These are phyloP conservation scores for Musa troglodytarum DNA, from an alignment of 176 grass and related monocot species.

Conservation along the genomic window DNA sequence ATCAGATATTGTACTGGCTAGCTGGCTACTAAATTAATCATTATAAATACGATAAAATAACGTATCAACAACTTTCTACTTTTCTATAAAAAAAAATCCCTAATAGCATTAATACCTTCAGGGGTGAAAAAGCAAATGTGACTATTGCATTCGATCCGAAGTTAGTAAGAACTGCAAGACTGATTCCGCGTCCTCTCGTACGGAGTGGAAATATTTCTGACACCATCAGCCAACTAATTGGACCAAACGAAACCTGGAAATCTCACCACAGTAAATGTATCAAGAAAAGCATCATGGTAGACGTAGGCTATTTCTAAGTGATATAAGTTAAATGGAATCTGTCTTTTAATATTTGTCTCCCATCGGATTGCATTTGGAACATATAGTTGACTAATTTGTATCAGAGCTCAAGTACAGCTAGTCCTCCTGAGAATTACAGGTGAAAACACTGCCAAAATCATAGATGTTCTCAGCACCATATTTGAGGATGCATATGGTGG, in stretches of 20 bases:
- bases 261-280: not conserved
- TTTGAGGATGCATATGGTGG: no score
- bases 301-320: no score
- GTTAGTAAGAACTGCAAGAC: conserved; percentile 79
- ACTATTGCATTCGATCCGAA: conserved; percentile 84
- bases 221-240: conserved; percentile 97
- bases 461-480: not conserved
- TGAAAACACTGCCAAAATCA: not conserved
- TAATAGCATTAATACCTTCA: conserved; percentile 38
- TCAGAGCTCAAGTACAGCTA: not conserved
- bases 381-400: no score
- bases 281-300: not conserved
- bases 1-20: no score
- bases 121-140: conserved; percentile 76
- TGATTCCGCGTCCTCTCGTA: conserved; percentile 92
- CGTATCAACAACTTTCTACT: no score
- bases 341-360: no score
- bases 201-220: conserved; percentile 97
- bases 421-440: not conserved
- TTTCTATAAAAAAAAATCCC: not conserved
- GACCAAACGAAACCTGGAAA: conserved; percentile 87
- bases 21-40: no score
- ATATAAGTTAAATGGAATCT: no score
- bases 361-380: no score
- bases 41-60: no score